These are phyloP conservation scores for Alliaria petiolata DNA, from an alignment of 345 rosid species.

Conservation along the genomic window DNA sequence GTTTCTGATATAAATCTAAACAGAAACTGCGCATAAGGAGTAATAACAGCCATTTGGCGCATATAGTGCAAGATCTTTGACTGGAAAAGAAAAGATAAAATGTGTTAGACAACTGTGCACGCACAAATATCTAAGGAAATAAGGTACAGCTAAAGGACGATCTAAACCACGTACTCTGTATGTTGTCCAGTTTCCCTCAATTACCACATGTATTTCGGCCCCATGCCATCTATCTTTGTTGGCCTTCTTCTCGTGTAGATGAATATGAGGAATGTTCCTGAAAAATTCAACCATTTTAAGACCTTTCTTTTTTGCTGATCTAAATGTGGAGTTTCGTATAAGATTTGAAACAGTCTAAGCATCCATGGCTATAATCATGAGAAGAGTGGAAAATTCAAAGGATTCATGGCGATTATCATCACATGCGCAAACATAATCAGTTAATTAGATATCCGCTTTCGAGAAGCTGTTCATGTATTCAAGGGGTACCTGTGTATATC, in stretches of 20 bases:
- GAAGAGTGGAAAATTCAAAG: neutral
- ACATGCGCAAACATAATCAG: neutral
- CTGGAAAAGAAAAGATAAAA: constrained; percentile 43
- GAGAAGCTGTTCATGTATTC: constrained; percentile 3
- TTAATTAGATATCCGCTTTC: neutral
- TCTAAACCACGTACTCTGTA: constrained; percentile 58
- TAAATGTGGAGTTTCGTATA: neutral
- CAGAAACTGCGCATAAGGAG: constrained; percentile 88
- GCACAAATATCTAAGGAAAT: constrained; percentile 2
- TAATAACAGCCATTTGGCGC: constrained; percentile 99
- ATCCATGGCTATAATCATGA: constrained; percentile 3
- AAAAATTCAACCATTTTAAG: constrained; percentile 20
- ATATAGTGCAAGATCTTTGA: constrained; percentile 96
- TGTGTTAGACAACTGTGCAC: constrained; percentile 10
- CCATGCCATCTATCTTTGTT: constrained; percentile 82
- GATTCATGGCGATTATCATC: neutral
- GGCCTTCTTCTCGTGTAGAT: constrained; percentile 73
- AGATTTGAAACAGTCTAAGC: neutral
- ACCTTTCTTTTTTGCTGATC: neutral
- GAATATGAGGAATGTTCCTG: constrained; percentile 93
- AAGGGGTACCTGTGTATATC: constrained; percentile 76
- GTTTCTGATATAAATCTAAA: constrained; percentile 77
- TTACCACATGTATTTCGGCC: constrained; percentile 91
- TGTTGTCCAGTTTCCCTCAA: constrained; percentile 98
- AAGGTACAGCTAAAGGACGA: neutral